Evolutionary conservation across 1,139 yeast genomes (phyloP), one percentile per base, ranked within the genome.

Genomic region (Geotrichum armillariae): DNA sequence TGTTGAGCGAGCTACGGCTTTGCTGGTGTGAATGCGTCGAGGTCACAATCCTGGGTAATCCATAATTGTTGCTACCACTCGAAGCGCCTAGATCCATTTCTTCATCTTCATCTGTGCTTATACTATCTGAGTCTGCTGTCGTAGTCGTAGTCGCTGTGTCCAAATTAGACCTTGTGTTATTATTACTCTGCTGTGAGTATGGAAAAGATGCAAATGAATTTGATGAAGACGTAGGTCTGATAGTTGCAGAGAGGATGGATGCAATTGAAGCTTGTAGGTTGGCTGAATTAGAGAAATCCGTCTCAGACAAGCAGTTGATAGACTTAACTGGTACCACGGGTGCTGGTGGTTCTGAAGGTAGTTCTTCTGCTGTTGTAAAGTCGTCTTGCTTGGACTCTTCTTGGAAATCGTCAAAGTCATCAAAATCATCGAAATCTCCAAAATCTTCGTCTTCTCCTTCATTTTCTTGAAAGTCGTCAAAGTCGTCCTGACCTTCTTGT

Each of bases 261-360:
- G 56, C 51, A 14, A 60, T 55, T 8, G 59, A 46, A 5, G 64
- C 59, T 43, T 60, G 63, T 11, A 61, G 49, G 32, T 53, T 53
- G 2, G 60, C 63, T 6, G 62, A 56, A 51, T 60, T 59, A n/a
- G 52, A 17, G 36, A 61, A 61, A 25, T 59, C 61, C 2, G 53
- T 23, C 36, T 60, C 64, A 16, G 52, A 41, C 1, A 60, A 48
- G 21, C 56, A 49, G 9, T 44, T 46, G 8, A 50, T 22, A 1
- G 23, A 7, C 5, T 12, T 37, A 9, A 46, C 34, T 32, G 42
- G 43, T n/a, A n/a, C n/a, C n/a, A n/a, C n/a, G n/a, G 41, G 36
- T 1, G 47, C 20, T 35, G 38, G 48, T 14, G n/a, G 32, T 6
- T 39, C 18, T 23, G 22, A 11, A 17, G 32, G 14, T 37, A 31